These are phyloP conservation scores for Cystobasidium ongulense DNA, from an alignment of 768 basidiomycete species.

Conservation along the genomic window DNA sequence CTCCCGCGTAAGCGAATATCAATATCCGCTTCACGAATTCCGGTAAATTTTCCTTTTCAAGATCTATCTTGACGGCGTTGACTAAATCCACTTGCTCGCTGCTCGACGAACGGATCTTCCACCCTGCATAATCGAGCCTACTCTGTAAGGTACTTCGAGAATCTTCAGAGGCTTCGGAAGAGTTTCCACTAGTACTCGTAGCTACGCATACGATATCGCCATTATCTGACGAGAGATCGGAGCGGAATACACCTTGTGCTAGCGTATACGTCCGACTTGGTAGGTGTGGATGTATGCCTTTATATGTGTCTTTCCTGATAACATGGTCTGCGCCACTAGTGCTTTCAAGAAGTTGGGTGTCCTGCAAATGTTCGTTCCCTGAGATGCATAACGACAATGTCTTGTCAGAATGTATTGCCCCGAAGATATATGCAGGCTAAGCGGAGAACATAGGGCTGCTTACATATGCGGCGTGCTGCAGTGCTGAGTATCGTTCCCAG, in stretches of 20 bases:
- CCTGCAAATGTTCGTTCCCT: conserved; percentile 32
- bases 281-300: conserved; percentile 35
- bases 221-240: conserved; percentile 29
- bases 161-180: neutral
- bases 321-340: conserved; percentile 36
- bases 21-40: conserved; percentile 33
- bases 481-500: conserved; percentile 31
- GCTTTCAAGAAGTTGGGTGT: conserved; percentile 10
- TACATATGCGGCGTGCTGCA: conserved; percentile 35
- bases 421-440: too few relatives aligned
- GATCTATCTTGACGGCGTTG: neutral
- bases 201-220: conserved; percentile 31
- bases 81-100: neutral
- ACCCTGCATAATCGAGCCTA: neutral
- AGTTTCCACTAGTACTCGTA: neutral
- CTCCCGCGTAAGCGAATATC: conserved; percentile 23
- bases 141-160: neutral
- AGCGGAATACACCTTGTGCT: conserved; percentile 29
- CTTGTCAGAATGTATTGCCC: too few relatives aligned
- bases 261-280: conserved; percentile 23
- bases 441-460: neutral
- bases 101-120: neutral
- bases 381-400: too few relatives aligned
- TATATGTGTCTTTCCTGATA: conserved; percentile 27
- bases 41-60: neutral